Evolutionary conservation across 2,329 filamentous ascomycete species (phyloP), one percentile per base, ranked within the genome.

Genomic region (Cryphonectria carpinicola): DNA sequence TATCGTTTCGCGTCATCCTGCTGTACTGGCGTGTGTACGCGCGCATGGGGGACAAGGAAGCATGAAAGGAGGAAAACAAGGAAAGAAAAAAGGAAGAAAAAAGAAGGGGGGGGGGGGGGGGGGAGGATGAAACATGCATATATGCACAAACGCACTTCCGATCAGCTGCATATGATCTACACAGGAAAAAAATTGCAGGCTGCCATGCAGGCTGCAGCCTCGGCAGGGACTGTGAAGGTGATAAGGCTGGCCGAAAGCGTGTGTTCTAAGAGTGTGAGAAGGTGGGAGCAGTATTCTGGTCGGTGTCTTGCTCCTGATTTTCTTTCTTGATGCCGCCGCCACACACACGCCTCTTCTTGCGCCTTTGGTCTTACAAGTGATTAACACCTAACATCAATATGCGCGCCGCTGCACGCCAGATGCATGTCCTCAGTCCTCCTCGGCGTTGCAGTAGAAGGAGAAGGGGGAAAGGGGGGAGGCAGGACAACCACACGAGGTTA

Each of bases 181-280:
- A n/a, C 19, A 49, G 7, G 19, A n/a, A 49, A 49, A n/a, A 49
- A 49, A 49, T 49, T 11, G 25, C 25, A 32, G 25, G 25, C 25
- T 58, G 54, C 54, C 54, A 58, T 58, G 17, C 28, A 32, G 13
- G 28, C 54, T 58, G 54, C 28, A 58, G 54, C 54, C 54, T 58
- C 54, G 28, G 28, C 28, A 35, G 25, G 28, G 28, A 49, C 6
- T 10, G n/a, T 25, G 4, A 32, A 11, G 25, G 4, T 25, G 52
- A 28, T 11, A 54, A 54, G 52, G 52, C 13, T 56, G 52, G 52
- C n/a, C 25, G 52, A 56, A 13, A 56, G 25, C 11, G 25, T 13
- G 19, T 49, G 46, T 58, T 39, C 10, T 11, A 11, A 13, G 37
- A 39, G 28, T 32, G 10, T 4, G 49, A 54, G 49, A 28, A 1